Evolutionary conservation across 192 early-diverging fungal genomes (phyloP), one percentile per base, ranked within the genome.

Genomic region (Podila epicladia): DNA sequence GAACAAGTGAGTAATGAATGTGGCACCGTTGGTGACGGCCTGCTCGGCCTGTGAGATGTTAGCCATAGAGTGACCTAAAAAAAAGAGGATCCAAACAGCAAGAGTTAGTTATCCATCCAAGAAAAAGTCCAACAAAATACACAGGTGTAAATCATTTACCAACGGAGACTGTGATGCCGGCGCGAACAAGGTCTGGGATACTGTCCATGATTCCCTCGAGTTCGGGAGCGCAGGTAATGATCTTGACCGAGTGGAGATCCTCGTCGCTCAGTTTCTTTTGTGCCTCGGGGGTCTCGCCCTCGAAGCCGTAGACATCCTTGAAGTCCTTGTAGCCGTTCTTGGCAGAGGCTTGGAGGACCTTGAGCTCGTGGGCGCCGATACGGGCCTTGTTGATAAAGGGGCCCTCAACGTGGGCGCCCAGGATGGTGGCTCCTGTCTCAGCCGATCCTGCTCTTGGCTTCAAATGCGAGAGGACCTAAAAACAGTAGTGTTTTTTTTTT

Each of bases 141-240:
- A 26, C 5, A 29, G 1, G 1, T 15, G 6, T 2, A 12, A 83
- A 17, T 80, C 82, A 31, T 55, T 38, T 65, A 80, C 77, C 77
- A 62, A 80, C 55, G 15, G 77, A 80, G 9, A 96, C 90, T 28
- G 87, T 87, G 38, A 96, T 87, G 19, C 89, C 91, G 5, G 86
- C 76, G 51, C 85, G 82, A 58, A 92, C 90, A 32, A 95, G 85
- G 37, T 90, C 82, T 3, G 91, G 86, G 35, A 96, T 92, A 13
- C 74, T 67, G 20, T 89, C 90, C 37, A 87, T 82, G 49, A 94
- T 71, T 8, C 94, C 94, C 60, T 90, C 89, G 9, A 96, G 83
- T 62, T 96, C 94, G 0, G 94, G 93, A 7, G 93, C 94, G 32
- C 94, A 78, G 0, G 94, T 96, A 50, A 96, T 87, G 45, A 94